Base-by-base conservation (phyloP, 2,329 filamentous ascomycete genomes). In the Aspergillus hortae region DNA sequence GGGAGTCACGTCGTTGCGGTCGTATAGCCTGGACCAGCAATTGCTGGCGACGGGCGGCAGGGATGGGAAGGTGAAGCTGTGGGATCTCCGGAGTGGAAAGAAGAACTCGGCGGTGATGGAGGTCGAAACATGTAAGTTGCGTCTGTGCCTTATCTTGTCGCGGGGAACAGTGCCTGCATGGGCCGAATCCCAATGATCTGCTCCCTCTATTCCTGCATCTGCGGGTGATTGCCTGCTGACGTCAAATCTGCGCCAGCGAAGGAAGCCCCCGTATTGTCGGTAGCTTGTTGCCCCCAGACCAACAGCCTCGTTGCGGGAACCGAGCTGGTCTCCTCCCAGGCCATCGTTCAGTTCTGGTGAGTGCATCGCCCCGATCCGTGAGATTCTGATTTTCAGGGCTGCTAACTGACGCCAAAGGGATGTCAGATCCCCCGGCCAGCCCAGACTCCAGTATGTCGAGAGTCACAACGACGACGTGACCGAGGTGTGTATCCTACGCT, bases 381-480 rank as follows among this genome's bases (percentile, higher is more conserved):
- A 12, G 17, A 12, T 47, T 42, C 23, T 23, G 17, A 42, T 33
- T 54, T 35, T 48, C 46, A 36, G 46, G 53, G 48, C 54, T 53
- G 54, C 64, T 70, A 64, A 72, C 60, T 55, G 55, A 58, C 54
- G 40, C 45, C 40, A 44, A 55, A 77, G 74, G 74, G 74, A 77
- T 58, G 69, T 71, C 50, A 69, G 74, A 70, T 70, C 67, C 49
- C 65, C 73, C 1, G 54, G 61, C 33, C 58, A 63, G 48, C 63
- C 63, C 33, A 59, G 66, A 41, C 67, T 72, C 11, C 67, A 74
- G 60, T 75, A 75, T 46, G 63, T 73, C 25, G 76, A 79, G 56
- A 76, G 73, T 49, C 74, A 78, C 59, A 78, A 78, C 49, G 83
- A 86, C 63, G 83, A 83, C 50, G 76, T 86, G 49, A 86, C 83